These are phyloP conservation scores for Chlamydomonas urium DNA, from an alignment of 139 green algal species.

Conservation along the genomic window DNA sequence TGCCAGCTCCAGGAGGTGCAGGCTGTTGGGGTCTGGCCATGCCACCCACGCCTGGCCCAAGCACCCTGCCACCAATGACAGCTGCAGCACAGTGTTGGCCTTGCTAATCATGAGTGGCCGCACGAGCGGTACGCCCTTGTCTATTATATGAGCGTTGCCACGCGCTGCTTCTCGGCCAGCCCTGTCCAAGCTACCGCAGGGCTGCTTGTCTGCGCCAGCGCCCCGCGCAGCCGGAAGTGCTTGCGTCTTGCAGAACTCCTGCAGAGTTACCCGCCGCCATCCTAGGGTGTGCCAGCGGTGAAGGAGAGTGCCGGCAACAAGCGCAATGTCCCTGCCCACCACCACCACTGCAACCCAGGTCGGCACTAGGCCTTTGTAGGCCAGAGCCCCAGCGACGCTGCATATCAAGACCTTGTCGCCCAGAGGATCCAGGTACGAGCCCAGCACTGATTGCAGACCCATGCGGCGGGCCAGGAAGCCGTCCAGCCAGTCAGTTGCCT, in stretches of 20 bases:
- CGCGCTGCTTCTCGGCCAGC: too few relatives aligned
- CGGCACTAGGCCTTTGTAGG: conserved; percentile 55
- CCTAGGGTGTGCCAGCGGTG: conserved; percentile 45
- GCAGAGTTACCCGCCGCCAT: conserved; percentile 42
- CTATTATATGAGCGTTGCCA: too few relatives aligned
- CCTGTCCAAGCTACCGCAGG: too few relatives aligned
- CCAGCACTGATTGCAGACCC: conserved; percentile 61
- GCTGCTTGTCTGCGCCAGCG: too few relatives aligned
- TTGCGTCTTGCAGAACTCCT: conserved; percentile 56
- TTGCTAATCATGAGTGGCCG: conserved; percentile 77
- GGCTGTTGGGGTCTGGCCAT: conserved; percentile 33
- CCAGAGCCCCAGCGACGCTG: conserved; percentile 52
- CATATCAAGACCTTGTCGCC: conserved; percentile 76
- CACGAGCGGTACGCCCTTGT: conserved; percentile 29
- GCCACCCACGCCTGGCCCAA: conserved; percentile 53
- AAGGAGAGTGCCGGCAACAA: conserved; percentile 52
- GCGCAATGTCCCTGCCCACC: conserved; percentile 61
- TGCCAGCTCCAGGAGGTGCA: conserved; percentile 32
- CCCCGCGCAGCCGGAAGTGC: background rate
- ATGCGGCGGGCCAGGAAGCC: conserved; percentile 62
- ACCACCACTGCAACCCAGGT: conserved; percentile 58
- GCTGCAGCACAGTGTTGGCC: conserved; percentile 81
- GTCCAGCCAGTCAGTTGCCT: conserved; percentile 80
- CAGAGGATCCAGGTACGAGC: conserved; percentile 84
- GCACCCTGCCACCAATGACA: conserved; percentile 62